These are phyloP conservation scores for Pleurotus tuoliensis DNA, from an alignment of 768 basidiomycete species.

Conservation along the genomic window DNA sequence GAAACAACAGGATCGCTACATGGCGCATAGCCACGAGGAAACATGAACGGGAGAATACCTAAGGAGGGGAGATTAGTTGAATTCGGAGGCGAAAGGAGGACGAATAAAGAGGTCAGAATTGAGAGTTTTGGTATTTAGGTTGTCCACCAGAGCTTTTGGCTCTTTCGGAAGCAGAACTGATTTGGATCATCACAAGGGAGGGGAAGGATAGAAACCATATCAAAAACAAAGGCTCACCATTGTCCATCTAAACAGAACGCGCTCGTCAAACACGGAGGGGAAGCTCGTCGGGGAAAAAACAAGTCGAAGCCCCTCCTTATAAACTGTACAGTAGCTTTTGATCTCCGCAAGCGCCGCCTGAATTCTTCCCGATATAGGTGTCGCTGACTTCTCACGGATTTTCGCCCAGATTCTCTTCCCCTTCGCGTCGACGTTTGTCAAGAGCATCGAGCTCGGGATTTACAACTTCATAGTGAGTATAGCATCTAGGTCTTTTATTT, in stretches of 20 bases:
- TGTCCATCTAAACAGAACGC: too few species aligned
- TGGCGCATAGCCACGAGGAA: background rate
- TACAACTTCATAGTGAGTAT: background rate
- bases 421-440: background rate
- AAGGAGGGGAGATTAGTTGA: constrained; percentile 11
- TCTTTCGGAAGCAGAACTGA: constrained; percentile 89
- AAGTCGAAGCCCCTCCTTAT: constrained; percentile 5
- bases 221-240: constrained; percentile 18
- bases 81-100: background rate
- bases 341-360: constrained; percentile 29
- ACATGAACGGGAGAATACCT: constrained; percentile 13
- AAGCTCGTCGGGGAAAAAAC: background rate
- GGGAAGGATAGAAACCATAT: constrained; percentile 8
- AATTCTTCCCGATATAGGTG: background rate
- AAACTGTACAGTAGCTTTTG: constrained; percentile 40
- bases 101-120: constrained; percentile 36
- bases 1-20: background rate
- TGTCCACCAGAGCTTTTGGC: constrained; percentile 77
- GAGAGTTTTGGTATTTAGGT: constrained; percentile 52
- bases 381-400: background rate
- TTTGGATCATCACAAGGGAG: constrained; percentile 40
- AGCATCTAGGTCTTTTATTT: constrained; percentile 12
- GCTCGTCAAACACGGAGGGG: background rate
- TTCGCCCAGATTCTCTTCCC: background rate
- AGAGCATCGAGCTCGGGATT: background rate